phyloP scores from a whole-genome alignment of 2,329 filamentous ascomycete genomes.

The Penicillium sp. region DNA sequence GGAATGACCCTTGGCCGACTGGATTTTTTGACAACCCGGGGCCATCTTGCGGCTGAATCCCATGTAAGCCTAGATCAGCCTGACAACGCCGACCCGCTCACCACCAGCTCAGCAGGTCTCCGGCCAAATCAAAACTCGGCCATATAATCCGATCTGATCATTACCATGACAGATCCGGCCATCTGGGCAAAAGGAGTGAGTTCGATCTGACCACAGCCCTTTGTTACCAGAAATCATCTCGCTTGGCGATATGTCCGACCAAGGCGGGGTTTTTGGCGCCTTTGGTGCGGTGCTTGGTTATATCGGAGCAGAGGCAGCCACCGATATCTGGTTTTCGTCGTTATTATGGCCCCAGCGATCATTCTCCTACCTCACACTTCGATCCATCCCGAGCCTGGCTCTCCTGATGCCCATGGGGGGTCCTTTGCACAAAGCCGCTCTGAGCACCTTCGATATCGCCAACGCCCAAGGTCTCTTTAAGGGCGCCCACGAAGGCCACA shows the following conservation, averaged over 20 bases:
- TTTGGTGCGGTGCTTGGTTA: not conserved
- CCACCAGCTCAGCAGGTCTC: not conserved
- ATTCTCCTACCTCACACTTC: not conserved
- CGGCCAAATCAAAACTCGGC: not conserved
- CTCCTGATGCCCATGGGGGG: not conserved
- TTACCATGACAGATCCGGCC: not conserved
- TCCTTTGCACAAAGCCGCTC: not conserved
- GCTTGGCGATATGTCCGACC: not conserved
- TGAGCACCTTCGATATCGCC: not conserved
- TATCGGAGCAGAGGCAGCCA: not conserved
- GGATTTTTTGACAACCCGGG: not conserved
- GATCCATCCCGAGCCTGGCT: not conserved
- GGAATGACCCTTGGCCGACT: not conserved
- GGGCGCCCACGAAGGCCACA: not conserved
- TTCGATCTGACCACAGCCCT: not conserved
- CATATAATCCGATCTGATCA: not conserved
- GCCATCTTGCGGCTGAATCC: not conserved
- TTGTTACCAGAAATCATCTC: not conserved
- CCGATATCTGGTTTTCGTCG: not conserved
- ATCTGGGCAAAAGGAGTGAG: not conserved
- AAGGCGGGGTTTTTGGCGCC: not conserved
- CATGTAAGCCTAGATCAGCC: not conserved
- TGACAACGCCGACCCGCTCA: not conserved
- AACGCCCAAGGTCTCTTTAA: not conserved
- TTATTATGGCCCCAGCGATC: not conserved